A percentile compares a stretch with the other conserved stretches of the same genome.
Conservation (phyloP, 1,284 basidiomycete species). For the Schizophyllum amplum region DNA sequence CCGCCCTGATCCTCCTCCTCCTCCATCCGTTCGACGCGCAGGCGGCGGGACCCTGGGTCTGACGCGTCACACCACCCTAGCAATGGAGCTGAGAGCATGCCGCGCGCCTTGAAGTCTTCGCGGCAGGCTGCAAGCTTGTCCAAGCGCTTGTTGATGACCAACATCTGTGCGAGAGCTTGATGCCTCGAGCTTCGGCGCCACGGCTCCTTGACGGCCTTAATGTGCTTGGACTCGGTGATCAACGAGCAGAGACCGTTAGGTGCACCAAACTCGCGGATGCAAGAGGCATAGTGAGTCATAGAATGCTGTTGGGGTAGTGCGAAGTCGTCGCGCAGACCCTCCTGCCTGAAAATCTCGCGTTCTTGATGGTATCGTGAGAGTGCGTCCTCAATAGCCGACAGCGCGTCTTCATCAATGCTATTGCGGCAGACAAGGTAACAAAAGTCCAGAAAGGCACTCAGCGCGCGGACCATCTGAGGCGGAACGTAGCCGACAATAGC, state of each 20-base stretch:
- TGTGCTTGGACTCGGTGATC: constrained; percentile 10
- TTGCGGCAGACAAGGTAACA: constrained; percentile 25
- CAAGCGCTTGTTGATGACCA: constrained; percentile 7
- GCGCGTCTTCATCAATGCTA: constrained; percentile 12
- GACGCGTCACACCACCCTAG: no score
- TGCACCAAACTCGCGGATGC: constrained; percentile 7
- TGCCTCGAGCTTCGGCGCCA: constrained; percentile 9
- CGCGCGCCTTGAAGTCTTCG: constrained; percentile 6
- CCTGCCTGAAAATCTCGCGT: constrained; percentile 22
- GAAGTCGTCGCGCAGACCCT: constrained; percentile 19
- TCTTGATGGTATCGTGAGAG: constrained; percentile 21
- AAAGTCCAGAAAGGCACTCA: constrained; percentile 24
- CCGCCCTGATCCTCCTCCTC: background rate
- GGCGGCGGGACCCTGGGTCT: no score
- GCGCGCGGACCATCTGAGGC: constrained; percentile 14
- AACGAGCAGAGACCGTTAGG: constrained; percentile 9
- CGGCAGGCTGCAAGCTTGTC: constrained; percentile 8
- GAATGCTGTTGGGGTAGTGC: constrained; percentile 19
- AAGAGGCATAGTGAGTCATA: constrained; percentile 1
- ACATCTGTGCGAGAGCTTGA: constrained; percentile 7
- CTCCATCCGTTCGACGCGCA: background rate
- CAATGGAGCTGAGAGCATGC: constrained; percentile 1
- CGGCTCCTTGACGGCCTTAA: constrained; percentile 11
- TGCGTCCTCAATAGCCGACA: constrained; percentile 18
- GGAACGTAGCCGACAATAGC: constrained; percentile 21